Evolutionary conservation across 164 flowering plant species (phyloP).

Genomic region (Hamamelis virginiana): DNA sequence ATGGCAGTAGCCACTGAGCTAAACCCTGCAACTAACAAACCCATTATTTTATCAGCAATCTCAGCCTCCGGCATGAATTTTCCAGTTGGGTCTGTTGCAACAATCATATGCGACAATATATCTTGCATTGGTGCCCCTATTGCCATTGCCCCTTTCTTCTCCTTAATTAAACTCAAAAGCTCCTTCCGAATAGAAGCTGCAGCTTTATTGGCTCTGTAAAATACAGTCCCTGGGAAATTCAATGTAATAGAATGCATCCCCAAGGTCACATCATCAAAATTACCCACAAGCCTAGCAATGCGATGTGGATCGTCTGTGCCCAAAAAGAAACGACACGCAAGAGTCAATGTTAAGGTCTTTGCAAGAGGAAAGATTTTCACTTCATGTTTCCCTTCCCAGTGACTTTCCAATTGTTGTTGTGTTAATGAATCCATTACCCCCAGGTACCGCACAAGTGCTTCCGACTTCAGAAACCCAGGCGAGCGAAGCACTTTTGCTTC

Average conservation of each 20-base stretch:
- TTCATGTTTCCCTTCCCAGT: conserved; percentile 24
- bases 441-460: conserved; percentile 25
- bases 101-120: conserved; percentile 39
- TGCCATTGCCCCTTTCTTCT: conserved; percentile 28
- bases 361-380: conserved; percentile 30
- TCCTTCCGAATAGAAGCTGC: conserved; percentile 17
- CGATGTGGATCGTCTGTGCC: conserved; percentile 28
- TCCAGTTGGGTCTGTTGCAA: conserved; percentile 25
- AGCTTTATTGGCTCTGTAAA: conserved; percentile 27
- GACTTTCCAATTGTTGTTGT: conserved; percentile 18
- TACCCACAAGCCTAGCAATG: conserved; percentile 18
- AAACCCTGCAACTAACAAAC: conserved; percentile 33
- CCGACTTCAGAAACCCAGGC: conserved; percentile 34
- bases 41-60: conserved; percentile 46
- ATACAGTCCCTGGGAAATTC: conserved; percentile 41
- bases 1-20: conserved; percentile 33
- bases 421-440: conserved; percentile 29
- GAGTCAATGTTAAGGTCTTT: conserved; percentile 21
- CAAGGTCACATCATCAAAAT: conserved; percentile 21
- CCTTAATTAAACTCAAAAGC: conserved; percentile 13
- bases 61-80: conserved; percentile 33
- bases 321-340: conserved; percentile 32
- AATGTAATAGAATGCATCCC: conserved; percentile 32
- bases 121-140: conserved; percentile 22
- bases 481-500: conserved; percentile 9